phyloP scores from a whole-genome alignment of 805 yeast species.

The Candida endomychidarum region DNA sequence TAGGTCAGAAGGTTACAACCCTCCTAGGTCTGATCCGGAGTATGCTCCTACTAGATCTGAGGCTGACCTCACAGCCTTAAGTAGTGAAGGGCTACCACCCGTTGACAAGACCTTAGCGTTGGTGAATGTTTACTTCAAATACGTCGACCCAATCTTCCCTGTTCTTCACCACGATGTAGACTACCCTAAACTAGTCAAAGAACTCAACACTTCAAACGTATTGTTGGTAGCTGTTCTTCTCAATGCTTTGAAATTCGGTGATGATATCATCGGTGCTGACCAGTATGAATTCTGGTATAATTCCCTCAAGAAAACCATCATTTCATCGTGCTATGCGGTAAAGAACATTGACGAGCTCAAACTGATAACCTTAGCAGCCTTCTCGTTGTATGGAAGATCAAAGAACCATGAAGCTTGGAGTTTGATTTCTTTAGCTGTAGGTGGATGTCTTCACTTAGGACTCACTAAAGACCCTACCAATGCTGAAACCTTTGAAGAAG shows the following conservation, averaged over 20 bases:
- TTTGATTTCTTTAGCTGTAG: slow-evolving; percentile 16
- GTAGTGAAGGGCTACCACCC: slow-evolving; percentile 1
- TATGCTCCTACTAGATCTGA: too few species aligned
- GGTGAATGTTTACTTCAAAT: slow-evolving; percentile 15
- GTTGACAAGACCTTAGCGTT: slow-evolving; percentile 4
- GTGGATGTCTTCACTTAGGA: slow-evolving; percentile 19
- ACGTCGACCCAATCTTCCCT: slow-evolving; percentile 17
- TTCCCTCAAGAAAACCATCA: slow-evolving; percentile 11
- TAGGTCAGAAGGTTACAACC: too few species aligned
- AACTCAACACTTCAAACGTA: slow-evolving; percentile 5
- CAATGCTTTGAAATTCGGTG: slow-evolving; percentile 11
- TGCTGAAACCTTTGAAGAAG: slow-evolving; percentile 1
- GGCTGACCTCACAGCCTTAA: neutral
- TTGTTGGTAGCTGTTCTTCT: slow-evolving; percentile 15
- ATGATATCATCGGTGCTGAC: slow-evolving; percentile 6
- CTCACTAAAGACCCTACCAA: slow-evolving; percentile 12
- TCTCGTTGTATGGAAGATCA: slow-evolving; percentile 15
- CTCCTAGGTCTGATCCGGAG: too few species aligned
- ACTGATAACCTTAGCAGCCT: slow-evolving; percentile 16
- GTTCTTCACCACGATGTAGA: slow-evolving; percentile 15
- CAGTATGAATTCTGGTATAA: slow-evolving; percentile 10
- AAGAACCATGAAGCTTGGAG: slow-evolving; percentile 20
- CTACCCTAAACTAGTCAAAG: slow-evolving; percentile 4
- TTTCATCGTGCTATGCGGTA: slow-evolving; percentile 17
- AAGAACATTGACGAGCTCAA: slow-evolving; percentile 13